Evolutionary conservation across 371 early-diverging fungal species (phyloP).

Genomic region (Mortierella sp.): DNA sequence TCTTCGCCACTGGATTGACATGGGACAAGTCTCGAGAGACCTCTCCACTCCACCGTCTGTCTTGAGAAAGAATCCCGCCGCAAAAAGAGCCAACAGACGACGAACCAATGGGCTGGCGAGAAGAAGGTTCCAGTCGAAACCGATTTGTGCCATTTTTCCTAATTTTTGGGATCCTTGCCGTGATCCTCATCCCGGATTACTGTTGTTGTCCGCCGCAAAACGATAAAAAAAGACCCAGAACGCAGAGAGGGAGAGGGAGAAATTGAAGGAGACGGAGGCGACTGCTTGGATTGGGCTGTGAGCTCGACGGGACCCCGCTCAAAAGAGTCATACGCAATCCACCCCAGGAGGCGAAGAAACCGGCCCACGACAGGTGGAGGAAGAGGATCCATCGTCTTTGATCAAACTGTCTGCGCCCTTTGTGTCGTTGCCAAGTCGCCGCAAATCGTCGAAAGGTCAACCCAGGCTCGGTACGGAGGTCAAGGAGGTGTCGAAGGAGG

Average conservation of each 20-base stretch:
- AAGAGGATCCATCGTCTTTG: not conserved
- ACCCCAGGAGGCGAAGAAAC: constrained; percentile 1
- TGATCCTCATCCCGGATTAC: constrained; percentile 3
- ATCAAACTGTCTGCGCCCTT: not conserved
- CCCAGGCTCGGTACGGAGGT: not conserved
- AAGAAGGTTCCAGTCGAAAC: not conserved
- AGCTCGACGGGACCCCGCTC: not conserved
- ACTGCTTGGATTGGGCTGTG: not conserved
- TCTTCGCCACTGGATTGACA: constrained; percentile 33
- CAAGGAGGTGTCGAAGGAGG: not conserved
- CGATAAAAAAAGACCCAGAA: no score
- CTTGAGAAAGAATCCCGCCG: not conserved
- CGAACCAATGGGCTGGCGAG: not conserved
- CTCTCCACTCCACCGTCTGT: not conserved
- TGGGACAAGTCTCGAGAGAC: not conserved
- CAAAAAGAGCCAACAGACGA: not conserved
- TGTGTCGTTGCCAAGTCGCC: not conserved
- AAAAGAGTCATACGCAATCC: not conserved
- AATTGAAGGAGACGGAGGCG: constrained; percentile 2
- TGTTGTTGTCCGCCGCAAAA: not conserved
- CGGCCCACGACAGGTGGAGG: not conserved
- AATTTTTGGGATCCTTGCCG: not conserved
- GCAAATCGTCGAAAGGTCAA: not conserved
- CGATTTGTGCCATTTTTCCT: not conserved
- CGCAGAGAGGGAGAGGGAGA: constrained; percentile 3